Base-by-base conservation (phyloP, 305 asterid species). In the Fraxinus albicans region DNA sequence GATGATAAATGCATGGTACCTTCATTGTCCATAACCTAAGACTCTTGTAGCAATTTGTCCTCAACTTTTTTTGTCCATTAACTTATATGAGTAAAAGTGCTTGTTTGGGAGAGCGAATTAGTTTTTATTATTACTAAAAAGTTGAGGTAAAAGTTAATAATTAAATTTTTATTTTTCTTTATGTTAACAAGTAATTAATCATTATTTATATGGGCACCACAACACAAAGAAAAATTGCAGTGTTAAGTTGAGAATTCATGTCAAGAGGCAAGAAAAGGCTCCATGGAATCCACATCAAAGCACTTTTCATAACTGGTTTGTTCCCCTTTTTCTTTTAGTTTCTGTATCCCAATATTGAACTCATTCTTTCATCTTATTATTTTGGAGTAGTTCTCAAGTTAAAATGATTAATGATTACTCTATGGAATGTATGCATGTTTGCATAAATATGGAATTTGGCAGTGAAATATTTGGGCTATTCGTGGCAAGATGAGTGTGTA, bases 241-340 rank as follows among this genome's bases (percentile, higher is more conserved):
- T 27, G 35, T n/a, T 4, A 25, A 65, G 73, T 8, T 8, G 21
- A 36, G 47, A 70, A 40, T 35, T 55, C 77, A 8, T 50, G 77
- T 79, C 84, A 58, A 83, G 89, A 86, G 79, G n/a, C n/a, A n/a
- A n/a, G n/a, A n/a, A 89, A 73, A 84, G 94, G 86, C 87, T 92
- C 69, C 85, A 19, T 8, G 89, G 90, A 19, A 29, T 89, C 78
- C 90, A 70, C 80, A 91, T 60, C 93, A 95, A 85, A 91, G 93
- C 84, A 94, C 94, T 31, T 92, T 91, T 84, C 84, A 80, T 19
- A 87, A 77, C 77, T 90, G 95, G 95, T 93, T 53, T 73, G 50
- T 33, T 15, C 58, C 4, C 3, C 3, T 27, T 60, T 50, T 69
- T 60, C 21, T 9, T 44, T 6, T 31, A 21, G 17, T 29, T 2